Base-by-base conservation (phyloP, 768 basidiomycete species). In the Macrolepiota dolichaula region DNA sequence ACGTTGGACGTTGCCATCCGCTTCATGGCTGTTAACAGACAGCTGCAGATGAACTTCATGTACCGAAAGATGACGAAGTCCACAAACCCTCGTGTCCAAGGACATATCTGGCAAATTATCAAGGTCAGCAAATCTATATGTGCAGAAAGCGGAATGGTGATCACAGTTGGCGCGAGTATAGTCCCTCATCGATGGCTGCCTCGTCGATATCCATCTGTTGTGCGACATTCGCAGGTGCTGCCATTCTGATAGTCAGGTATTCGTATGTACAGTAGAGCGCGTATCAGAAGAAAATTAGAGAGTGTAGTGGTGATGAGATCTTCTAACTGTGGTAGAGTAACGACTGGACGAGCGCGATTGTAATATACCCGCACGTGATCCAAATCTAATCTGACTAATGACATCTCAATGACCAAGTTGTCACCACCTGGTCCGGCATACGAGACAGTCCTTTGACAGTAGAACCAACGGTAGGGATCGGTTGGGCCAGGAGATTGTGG, bases 1-100 rank as follows among this genome's bases (percentile, higher is more conserved):
- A 98, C 91, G 70, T 97, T 97, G 38, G 96, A 98, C 15, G 85
- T 80, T 6, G 97, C 96, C 97, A 99, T 98, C 70, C 88, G 89
- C 82, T 97, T 97, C 97, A 98, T 98, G 49, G 96, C 96, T 98
- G 66, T n/a, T 27, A 49, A n/a, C 38, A 35, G 46, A 50, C 62
- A 60, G 64, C 47, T 56, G 53, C 36, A 17, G 50, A n/a, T 58
- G 22, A 57, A 22, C 29, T 27, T 35, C 27, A n/a, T 29, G 15
- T n/a, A 36, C 38, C 27, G 35, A 36, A 44, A 25, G 49, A 29
- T 54, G 12, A 3, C 29, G 12, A 56, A 49, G 25, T 61, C 19
- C 57, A 54, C 72, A 64, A 65, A 93, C 96, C 96, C 84, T 98
- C 96, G 73, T 98, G 94, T 32, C 96, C 96, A 27, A 98, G 85